Evolutionary conservation across 306 rosid species (phyloP).

Genomic region (Castanospermum australe): DNA sequence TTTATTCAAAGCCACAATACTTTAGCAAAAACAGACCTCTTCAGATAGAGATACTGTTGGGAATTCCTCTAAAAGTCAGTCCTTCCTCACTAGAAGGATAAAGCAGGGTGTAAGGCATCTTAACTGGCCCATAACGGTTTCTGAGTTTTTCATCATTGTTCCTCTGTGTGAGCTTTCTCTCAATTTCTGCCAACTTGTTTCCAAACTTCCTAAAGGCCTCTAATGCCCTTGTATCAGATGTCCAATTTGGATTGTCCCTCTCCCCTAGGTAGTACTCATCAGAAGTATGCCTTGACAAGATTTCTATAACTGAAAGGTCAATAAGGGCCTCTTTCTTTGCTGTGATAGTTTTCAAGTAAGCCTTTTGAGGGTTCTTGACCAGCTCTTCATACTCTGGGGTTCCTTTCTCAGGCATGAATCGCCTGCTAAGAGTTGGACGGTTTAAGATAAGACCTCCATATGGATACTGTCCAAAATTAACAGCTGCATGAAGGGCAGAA

Average conservation of each 20-base stretch:
- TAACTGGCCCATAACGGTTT: constrained; percentile 61
- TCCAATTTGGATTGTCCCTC: constrained; percentile 39
- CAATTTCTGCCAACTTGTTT: constrained; percentile 34
- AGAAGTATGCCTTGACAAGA: constrained; percentile 38
- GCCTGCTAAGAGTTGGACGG: constrained; percentile 32
- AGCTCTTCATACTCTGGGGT: constrained; percentile 34
- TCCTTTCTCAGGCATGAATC: constrained; percentile 38
- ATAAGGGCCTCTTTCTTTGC: constrained; percentile 27
- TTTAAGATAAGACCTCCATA: constrained; percentile 36
- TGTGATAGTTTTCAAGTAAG: constrained; percentile 31
- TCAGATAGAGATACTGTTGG: constrained; percentile 62
- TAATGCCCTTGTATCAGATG: constrained; percentile 30
- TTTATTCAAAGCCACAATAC: constrained; percentile 18
- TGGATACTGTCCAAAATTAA: constrained; percentile 42
- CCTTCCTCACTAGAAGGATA: constrained; percentile 56
- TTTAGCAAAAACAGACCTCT: background rate
- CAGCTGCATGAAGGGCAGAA: constrained; percentile 50
- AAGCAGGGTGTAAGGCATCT: constrained; percentile 65
- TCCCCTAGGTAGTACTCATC: constrained; percentile 42
- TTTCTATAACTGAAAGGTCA: constrained; percentile 36
- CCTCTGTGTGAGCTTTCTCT: constrained; percentile 27
- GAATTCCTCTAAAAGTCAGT: constrained; percentile 69
- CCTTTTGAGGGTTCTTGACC: constrained; percentile 26
- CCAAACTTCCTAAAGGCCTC: constrained; percentile 37
- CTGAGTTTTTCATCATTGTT: constrained; percentile 48